Percentiles rank a stretch among this genome's conserved stretches.
Evolutionary conservation across 331 rosid genomes (phyloP).

Genomic region (Rhamnella rubrinervis): DNA sequence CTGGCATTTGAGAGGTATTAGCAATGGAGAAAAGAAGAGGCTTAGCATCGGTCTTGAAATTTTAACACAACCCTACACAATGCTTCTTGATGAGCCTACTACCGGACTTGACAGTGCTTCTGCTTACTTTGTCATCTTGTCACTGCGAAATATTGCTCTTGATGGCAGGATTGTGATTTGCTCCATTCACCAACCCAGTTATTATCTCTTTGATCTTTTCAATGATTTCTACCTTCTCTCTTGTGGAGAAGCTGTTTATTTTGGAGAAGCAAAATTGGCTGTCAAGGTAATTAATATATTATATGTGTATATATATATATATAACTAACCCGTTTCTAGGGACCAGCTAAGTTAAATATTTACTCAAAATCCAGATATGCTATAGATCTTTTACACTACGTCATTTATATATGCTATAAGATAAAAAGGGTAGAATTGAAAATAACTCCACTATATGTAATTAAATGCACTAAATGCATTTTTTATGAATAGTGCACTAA

Average conservation of each 20-base stretch:
- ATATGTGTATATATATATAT: too few relatives aligned
- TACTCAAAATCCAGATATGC: too few relatives aligned
- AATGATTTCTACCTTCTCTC: slow-evolving; percentile 7
- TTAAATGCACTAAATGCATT: too few relatives aligned
- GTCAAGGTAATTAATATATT: background rate
- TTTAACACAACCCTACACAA: background rate
- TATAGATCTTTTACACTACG: too few relatives aligned
- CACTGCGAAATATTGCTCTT: background rate
- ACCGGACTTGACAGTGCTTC: slow-evolving; percentile 11
- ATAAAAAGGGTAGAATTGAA: too few relatives aligned
- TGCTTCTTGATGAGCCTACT: slow-evolving; percentile 15
- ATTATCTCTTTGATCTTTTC: slow-evolving; percentile 10
- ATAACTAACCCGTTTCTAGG: too few relatives aligned
- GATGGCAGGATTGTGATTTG: background rate
- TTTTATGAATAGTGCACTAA: too few relatives aligned
- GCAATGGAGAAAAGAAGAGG: slow-evolving; percentile 9
- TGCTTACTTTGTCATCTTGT: slow-evolving; percentile 7
- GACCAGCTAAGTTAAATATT: too few relatives aligned
- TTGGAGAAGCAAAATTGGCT: slow-evolving; percentile 16
- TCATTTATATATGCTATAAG: too few relatives aligned
- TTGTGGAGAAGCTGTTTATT: slow-evolving; percentile 12
- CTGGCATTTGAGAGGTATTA: slow-evolving; percentile 14
- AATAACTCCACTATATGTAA: too few relatives aligned
- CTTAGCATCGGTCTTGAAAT: slow-evolving; percentile 1
- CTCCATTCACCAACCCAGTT: slow-evolving; percentile 12